Evolutionary conservation across 768 basidiomycete genomes (phyloP).

Genomic region (Leccinum subtestaceum): DNA sequence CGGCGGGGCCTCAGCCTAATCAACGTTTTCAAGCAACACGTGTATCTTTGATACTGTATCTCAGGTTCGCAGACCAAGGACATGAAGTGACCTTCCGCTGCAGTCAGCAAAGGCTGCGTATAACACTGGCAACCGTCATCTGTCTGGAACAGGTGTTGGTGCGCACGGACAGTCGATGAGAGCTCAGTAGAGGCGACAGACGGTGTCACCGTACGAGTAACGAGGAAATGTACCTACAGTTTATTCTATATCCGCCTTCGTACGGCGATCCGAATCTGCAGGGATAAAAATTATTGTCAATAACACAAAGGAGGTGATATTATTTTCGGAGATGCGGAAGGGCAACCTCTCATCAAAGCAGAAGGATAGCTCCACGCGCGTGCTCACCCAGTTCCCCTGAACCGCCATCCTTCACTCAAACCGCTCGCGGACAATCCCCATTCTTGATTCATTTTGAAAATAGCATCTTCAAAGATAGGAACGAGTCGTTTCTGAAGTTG

Average conservation of each 20-base stretch:
- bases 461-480: constrained; percentile 70
- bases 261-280: constrained; percentile 74
- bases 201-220: neutral
- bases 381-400: constrained; percentile 80
- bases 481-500: neutral
- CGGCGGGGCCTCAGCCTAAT: too few relatives aligned
- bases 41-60: too few relatives aligned
- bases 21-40: too few relatives aligned
- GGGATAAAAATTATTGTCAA: constrained; percentile 3
- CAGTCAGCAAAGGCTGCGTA: too few relatives aligned
- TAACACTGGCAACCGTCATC: too few relatives aligned
- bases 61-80: too few relatives aligned
- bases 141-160: too few relatives aligned
- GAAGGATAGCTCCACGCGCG: neutral
- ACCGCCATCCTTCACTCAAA: constrained; percentile 78
- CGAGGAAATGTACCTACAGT: constrained; percentile 54
- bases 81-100: too few relatives aligned
- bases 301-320: neutral
- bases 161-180: too few relatives aligned
- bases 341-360: neutral
- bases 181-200: too few relatives aligned
- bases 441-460: constrained; percentile 68
- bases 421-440: constrained; percentile 93
- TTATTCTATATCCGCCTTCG: constrained; percentile 90
- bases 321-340: neutral